phyloP scores from a whole-genome alignment of 1,284 basidiomycete genomes.

The Rugosomyces carneus region DNA sequence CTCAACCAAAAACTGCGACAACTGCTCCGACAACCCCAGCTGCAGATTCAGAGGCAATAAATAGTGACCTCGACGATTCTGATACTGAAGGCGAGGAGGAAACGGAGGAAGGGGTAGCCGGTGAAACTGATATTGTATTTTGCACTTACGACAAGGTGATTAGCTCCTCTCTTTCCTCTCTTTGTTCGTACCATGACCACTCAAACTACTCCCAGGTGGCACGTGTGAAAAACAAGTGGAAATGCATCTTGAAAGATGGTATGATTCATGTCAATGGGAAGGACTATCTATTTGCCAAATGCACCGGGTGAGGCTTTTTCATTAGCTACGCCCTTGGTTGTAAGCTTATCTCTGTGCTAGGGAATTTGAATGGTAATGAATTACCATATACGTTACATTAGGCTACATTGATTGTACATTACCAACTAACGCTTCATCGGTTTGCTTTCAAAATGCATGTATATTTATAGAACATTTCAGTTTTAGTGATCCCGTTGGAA shows the following conservation, averaged over 20 bases:
- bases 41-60: constrained; percentile 78
- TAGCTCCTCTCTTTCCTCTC: background rate
- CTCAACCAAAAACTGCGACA: constrained; percentile 36
- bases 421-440: constrained; percentile 13
- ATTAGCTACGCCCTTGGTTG: background rate
- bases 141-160: constrained; percentile 97
- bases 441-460: constrained; percentile 16
- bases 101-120: constrained; percentile 59
- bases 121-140: constrained; percentile 89
- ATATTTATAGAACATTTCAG: constrained; percentile 12
- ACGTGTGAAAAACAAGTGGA: constrained; percentile 99
- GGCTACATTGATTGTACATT: constrained; percentile 11
- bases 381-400: constrained; percentile 2
- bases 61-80: constrained; percentile 94
- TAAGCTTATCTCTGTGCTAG: constrained; percentile 18
- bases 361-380: constrained; percentile 41
- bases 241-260: constrained; percentile 97
- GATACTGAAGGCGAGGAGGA: constrained; percentile 77
- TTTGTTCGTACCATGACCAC: background rate
- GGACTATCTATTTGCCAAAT: constrained; percentile 97
- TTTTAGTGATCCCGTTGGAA: background rate
- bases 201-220: constrained; percentile 62
- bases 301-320: constrained; percentile 64
- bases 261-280: constrained; percentile 96
- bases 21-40: constrained; percentile 28